Evolutionary conservation across 225 moss, liverwort and hornwort genomes (phyloP).

Genomic region (Pseudisothecium myosuroides): DNA sequence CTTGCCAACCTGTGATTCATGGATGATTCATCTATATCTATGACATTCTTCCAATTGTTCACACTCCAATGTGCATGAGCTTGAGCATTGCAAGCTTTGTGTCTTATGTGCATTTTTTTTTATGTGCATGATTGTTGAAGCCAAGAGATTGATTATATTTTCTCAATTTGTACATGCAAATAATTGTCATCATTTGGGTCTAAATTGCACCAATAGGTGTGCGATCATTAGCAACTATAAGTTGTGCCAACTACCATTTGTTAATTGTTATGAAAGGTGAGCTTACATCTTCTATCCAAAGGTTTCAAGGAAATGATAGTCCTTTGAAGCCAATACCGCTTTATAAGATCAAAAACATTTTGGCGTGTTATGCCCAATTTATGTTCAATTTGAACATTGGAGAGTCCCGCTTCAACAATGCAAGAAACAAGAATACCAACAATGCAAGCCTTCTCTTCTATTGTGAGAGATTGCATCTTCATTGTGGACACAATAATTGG

Average conservation of each 20-base stretch:
- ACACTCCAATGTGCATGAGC: accelerated
- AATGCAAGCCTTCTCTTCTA: neutral
- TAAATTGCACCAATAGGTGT: accelerated
- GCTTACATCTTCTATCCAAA: neutral
- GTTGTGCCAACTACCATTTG: accelerated
- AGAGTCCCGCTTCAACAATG: accelerated
- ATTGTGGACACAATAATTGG: accelerated
- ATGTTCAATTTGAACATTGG: accelerated
- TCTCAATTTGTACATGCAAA: neutral
- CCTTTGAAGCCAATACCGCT: accelerated
- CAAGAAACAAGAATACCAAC: too few species aligned
- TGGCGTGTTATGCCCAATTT: accelerated
- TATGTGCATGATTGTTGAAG: accelerated
- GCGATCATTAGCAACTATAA: accelerated
- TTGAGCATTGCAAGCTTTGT: neutral
- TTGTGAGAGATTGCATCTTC: neutral
- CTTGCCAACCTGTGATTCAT: neutral
- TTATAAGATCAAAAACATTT: neutral
- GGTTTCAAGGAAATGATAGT: accelerated
- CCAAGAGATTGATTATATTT: neutral
- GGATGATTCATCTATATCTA: accelerated
- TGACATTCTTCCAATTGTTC: neutral
- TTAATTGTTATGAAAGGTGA: neutral
- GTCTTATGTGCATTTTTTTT: neutral
- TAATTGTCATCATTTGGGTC: accelerated